Evolutionary conservation across 768 basidiomycete species (phyloP), one percentile per base, ranked within the genome.

Genomic region (Trametes villosa): DNA sequence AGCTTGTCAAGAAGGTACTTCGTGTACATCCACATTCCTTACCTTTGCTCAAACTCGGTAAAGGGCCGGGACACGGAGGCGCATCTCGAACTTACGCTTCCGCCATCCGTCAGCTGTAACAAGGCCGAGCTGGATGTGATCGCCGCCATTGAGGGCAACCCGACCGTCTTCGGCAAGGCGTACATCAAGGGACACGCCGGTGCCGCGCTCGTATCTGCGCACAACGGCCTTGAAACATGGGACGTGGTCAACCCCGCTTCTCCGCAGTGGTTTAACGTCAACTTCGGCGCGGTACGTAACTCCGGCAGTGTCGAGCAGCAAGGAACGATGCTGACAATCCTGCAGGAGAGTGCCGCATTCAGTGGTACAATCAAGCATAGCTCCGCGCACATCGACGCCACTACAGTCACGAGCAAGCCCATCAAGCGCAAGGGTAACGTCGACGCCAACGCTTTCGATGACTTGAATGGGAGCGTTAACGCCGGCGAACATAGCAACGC

Each of bases 111-210:
- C 20, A 44, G 41, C 41, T 54, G 53, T 30, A 54, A 54, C 41
- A 29, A 45, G 20, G 53, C 53, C 20, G 53, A 54, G 42, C 18
- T 33, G 3, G 53, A 42, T 5, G 8, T 45, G 17, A 31, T 45
- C 53, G 41, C n/a, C n/a, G 53, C 53, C 11, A 54, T 54, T 30
- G 41, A 54, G 1, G 20, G 27, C 29, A 42, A 17, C 20, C 40
- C 26, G 40, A 44, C 11, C 29, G 8, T 46, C 22, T 45, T 20
- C 33, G 42, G 53, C 22, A 55, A 55, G 53, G 42, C 44, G 12
- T 55, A 20, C 53, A 26, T 55, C 53, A 55, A 55, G 40, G 53
- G 42, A 2, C 53, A 55, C 53, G 46, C 30, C 31, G 53, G 53
- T 15, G 42, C 44, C 1, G 2, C 4, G 13, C 44, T 46, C 20